Evolutionary conservation across 2,329 filamentous ascomycete species (phyloP).

Genomic region (Aulographum hederae): DNA sequence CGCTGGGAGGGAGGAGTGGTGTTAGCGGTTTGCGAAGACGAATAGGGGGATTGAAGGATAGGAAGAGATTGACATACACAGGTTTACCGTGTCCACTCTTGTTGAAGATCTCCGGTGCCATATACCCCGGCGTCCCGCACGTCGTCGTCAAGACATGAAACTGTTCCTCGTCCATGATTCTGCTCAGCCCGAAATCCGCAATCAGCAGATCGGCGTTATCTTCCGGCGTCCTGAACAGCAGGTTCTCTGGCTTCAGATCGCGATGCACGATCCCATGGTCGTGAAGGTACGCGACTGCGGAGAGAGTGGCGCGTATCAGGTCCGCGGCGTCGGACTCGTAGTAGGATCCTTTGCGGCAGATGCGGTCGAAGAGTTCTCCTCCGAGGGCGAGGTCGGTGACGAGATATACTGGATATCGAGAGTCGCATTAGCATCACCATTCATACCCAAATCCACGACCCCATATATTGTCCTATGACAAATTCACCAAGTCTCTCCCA

Average conservation of each 20-base stretch:
- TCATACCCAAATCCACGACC: neutral
- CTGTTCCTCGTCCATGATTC: conserved; percentile 98
- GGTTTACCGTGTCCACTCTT: conserved; percentile 96
- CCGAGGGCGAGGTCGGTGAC: conserved; percentile 93
- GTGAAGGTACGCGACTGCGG: conserved; percentile 95
- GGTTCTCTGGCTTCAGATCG: conserved; percentile 92
- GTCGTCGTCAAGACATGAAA: conserved; percentile 97
- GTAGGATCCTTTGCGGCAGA: conserved; percentile 96
- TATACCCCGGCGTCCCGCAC: conserved; percentile 94
- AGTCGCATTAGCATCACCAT: neutral
- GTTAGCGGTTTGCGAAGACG: neutral
- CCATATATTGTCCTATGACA: neutral
- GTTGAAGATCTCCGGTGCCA: conserved; percentile 98
- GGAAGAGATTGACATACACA: conserved; percentile 34
- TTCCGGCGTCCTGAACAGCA: conserved; percentile 90
- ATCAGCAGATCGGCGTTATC: conserved; percentile 95
- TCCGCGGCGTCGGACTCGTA: conserved; percentile 95
- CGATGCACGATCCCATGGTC: conserved; percentile 98
- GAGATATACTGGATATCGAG: conserved; percentile 49
- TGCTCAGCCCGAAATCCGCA: conserved; percentile 85
- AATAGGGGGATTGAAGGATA: too few relatives aligned
- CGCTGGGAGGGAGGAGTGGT: conserved; percentile 36
- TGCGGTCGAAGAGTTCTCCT: conserved; percentile 93
- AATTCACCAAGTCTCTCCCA: neutral
- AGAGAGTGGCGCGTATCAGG: conserved; percentile 83